Evolutionary conservation across 768 basidiomycete genomes (phyloP).

Genomic region (Leccinum truebloodii): DNA sequence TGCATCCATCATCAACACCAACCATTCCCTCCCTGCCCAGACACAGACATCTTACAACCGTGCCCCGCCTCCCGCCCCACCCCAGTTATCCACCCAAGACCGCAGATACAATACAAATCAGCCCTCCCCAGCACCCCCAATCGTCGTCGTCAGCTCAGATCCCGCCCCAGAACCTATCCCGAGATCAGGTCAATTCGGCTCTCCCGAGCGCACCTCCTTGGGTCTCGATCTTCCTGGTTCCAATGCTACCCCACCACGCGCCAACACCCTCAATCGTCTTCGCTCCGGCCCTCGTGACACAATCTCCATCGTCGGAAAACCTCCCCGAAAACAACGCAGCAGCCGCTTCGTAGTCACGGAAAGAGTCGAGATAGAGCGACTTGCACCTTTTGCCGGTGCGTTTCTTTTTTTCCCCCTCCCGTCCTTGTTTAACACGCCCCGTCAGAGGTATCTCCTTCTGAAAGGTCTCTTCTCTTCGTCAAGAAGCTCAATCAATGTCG

Average conservation of each 20-base stretch:
- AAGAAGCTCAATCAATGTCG: constrained; percentile 96
- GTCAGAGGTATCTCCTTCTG: constrained; percentile 82
- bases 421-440: neutral
- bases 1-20: constrained; percentile 36
- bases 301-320: constrained; percentile 94
- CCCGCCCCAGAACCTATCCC: constrained; percentile 48
- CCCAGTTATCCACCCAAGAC: constrained; percentile 48
- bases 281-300: constrained; percentile 91
- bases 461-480: constrained; percentile 89
- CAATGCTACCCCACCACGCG: constrained; percentile 61
- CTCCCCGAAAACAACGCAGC: constrained; percentile 96
- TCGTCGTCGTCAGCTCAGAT: constrained; percentile 85
- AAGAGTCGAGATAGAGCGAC: constrained; percentile 92
- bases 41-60: constrained; percentile 42
- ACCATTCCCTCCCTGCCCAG: constrained; percentile 45
- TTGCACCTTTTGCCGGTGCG: constrained; percentile 85
- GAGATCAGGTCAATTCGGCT: constrained; percentile 42
- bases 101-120: constrained; percentile 51
- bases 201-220: constrained; percentile 49
- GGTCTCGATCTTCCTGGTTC: constrained; percentile 46
- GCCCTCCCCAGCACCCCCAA: constrained; percentile 67
- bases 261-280: constrained; percentile 70
- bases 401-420: constrained; percentile 11
- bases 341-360: constrained; percentile 96
- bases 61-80: constrained; percentile 43